Conservation (phyloP, 192 early-diverging fungal species). For the Coemansia sp. region DNA sequence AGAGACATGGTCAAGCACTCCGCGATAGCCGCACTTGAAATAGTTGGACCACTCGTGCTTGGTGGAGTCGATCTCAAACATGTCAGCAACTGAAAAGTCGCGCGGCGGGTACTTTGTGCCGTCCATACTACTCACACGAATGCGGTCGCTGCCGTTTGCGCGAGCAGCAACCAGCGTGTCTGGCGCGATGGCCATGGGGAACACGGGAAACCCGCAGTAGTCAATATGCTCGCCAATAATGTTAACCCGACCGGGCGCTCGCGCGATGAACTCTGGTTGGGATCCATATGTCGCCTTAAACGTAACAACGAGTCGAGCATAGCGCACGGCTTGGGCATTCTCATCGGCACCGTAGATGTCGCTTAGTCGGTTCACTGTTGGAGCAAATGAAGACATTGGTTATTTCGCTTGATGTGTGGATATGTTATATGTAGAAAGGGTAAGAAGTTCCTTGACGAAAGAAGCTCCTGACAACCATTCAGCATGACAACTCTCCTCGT, state of each 20-base stretch:
- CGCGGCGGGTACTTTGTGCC: conserved; percentile 35
- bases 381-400: background rate
- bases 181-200: conserved; percentile 94
- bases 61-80: conserved; percentile 72
- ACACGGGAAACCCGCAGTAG: conserved; percentile 93
- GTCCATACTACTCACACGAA: conserved; percentile 34
- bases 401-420: background rate
- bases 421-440: background rate
- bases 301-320: conserved; percentile 46
- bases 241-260: conserved; percentile 94
- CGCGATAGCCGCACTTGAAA: conserved; percentile 84
- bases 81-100: conserved; percentile 20
- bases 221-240: conserved; percentile 98
- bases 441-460: background rate
- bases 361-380: conserved; percentile 21
- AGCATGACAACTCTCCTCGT: background rate
- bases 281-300: conserved; percentile 62
- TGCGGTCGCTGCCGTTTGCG: conserved; percentile 25
- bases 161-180: conserved; percentile 43
- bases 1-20: conserved; percentile 41
- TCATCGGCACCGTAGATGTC: conserved; percentile 39
- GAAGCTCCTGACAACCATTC: background rate
- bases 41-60: conserved; percentile 88
- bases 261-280: conserved; percentile 78
- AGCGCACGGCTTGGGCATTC: conserved; percentile 53